A percentile compares a stretch with the other conserved stretches of the same genome.
phyloP scores from a whole-genome alignment of 768 basidiomycete genomes.

The Dioszegia aurantiaca region DNA sequence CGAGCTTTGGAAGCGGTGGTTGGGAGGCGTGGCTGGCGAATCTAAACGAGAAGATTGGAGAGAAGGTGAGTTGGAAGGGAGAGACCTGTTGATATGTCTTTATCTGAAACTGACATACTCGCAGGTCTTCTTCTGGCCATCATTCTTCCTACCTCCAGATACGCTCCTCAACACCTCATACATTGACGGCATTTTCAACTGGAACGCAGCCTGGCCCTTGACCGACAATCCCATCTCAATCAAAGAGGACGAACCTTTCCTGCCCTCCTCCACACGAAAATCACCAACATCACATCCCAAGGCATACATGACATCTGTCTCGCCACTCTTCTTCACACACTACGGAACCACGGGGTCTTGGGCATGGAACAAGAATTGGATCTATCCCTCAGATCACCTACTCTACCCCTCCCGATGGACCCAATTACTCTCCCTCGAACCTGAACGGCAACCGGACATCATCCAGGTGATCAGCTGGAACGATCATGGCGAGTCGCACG shows the following conservation, averaged over 20 bases:
- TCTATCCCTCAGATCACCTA: constrained; percentile 51
- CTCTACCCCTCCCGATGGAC: constrained; percentile 44
- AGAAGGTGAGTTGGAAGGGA: constrained; percentile 27
- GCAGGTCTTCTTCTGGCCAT: constrained; percentile 50
- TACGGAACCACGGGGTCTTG: constrained; percentile 48
- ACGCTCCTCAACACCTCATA: constrained; percentile 35
- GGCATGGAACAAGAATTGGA: constrained; percentile 54
- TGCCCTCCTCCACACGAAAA: constrained; percentile 35
- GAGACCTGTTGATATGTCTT: no score
- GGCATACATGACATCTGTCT: constrained; percentile 52
- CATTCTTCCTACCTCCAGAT: constrained; percentile 51
- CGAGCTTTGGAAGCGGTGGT: constrained; percentile 36
- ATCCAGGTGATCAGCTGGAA: constrained; percentile 53
- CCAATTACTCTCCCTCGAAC: constrained; percentile 35
- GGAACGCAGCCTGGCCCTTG: constrained; percentile 52
- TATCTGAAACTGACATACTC: neutral
- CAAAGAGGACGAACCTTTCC: constrained; percentile 42
- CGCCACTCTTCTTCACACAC: constrained; percentile 52
- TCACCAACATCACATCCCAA: constrained; percentile 31
- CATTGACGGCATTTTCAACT: constrained; percentile 47
- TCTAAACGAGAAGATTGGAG: constrained; percentile 22
- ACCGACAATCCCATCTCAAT: constrained; percentile 27
- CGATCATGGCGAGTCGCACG: constrained; percentile 51
- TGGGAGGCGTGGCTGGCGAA: constrained; percentile 37
- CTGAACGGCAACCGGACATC: constrained; percentile 32